Conservation (phyloP, 352 stramenopile species). For the Blastocystis sp. region DNA sequence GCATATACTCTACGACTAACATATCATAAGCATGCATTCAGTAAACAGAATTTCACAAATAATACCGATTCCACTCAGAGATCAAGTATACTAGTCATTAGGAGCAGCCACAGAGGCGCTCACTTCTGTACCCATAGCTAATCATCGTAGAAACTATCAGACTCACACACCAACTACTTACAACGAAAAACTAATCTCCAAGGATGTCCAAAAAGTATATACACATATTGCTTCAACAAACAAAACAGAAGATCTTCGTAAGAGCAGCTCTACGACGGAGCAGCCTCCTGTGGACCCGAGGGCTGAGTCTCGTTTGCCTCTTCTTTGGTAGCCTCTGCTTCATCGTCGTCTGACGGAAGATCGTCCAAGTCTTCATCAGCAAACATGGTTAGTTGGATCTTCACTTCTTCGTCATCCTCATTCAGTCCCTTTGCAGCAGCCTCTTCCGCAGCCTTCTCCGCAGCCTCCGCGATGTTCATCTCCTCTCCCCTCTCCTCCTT, state of each 20-base stretch:
- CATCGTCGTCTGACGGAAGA: neutral
- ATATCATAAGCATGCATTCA: neutral
- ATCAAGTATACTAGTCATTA: conserved; percentile 49
- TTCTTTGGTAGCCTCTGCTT: neutral
- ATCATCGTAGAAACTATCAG: neutral
- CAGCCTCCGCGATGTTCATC: conserved; percentile 15
- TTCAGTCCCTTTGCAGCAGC: neutral
- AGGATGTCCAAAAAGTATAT: too few species aligned
- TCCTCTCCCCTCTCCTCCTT: neutral
- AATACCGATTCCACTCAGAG: neutral
- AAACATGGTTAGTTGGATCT: conserved; percentile 48
- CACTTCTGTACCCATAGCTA: neutral
- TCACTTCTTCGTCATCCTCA: conserved; percentile 28
- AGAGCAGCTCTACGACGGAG: too few species aligned
- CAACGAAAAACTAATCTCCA: too few species aligned
- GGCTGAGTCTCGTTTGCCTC: neutral
- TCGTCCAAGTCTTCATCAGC: conserved; percentile 41
- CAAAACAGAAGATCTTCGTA: too few species aligned
- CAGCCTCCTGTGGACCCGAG: too few species aligned
- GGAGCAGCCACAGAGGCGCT: conserved; percentile 19
- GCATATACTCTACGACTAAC: neutral
- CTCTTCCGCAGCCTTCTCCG: conserved; percentile 6
- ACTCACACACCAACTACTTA: neutral
- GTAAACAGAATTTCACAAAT: neutral
- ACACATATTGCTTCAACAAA: too few species aligned